A percentile compares a stretch with the other conserved stretches of the same genome.
These are phyloP conservation scores for Trematosphaeria pertusa DNA, from an alignment of 2,329 filamentous ascomycete species.

Conservation along the genomic window DNA sequence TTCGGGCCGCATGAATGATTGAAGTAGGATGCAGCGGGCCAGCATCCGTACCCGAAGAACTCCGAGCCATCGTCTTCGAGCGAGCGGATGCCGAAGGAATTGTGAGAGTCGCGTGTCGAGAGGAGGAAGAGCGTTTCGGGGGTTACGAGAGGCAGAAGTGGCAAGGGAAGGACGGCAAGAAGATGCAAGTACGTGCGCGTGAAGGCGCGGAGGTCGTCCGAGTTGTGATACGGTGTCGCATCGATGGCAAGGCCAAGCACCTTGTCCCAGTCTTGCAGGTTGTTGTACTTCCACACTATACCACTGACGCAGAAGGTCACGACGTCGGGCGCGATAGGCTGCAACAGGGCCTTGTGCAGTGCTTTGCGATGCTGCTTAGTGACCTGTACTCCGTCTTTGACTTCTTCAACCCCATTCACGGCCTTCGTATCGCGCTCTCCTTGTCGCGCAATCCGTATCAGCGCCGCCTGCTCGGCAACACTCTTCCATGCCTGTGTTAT, in stretches of 20 bases:
- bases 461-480: constrained; percentile 27
- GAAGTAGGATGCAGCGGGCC: constrained; percentile 56
- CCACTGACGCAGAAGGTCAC: constrained; percentile 53
- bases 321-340: constrained; percentile 44
- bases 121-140: constrained; percentile 43
- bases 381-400: constrained; percentile 13
- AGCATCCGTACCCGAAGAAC: constrained; percentile 58
- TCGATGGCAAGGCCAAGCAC: constrained; percentile 51
- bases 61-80: constrained; percentile 55
- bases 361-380: constrained; percentile 45
- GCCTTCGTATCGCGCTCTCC: constrained; percentile 4
- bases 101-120: constrained; percentile 52
- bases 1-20: constrained; percentile 57
- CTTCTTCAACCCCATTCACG: not conserved
- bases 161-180: constrained; percentile 46
- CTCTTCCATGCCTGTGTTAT: constrained; percentile 38
- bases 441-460: constrained; percentile 36
- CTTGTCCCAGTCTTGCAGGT: constrained; percentile 37
- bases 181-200: constrained; percentile 53
- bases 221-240: constrained; percentile 50
- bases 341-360: constrained; percentile 36
- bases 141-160: constrained; percentile 44
- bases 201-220: constrained; percentile 49
- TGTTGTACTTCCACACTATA: constrained; percentile 40
- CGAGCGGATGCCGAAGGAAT: constrained; percentile 56